Conservation (phyloP, 2,329 filamentous ascomycete species). For the Alternaria sp. region DNA sequence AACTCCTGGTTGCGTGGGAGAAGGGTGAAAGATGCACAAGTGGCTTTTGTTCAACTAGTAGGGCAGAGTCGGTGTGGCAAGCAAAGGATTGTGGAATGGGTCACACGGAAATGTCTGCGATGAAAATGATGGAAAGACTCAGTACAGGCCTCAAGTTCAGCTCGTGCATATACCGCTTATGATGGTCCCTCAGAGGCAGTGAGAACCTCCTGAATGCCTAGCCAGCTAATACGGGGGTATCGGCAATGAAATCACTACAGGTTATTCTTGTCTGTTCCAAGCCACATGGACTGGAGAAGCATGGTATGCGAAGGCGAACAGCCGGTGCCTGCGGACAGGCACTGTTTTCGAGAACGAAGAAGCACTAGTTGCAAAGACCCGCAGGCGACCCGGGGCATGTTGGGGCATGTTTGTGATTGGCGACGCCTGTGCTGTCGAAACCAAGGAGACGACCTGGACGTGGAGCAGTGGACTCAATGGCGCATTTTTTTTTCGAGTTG, state of each 20-base stretch:
- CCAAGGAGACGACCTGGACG: background rate
- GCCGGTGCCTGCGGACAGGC: constrained; percentile 29
- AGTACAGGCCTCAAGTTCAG: constrained; percentile 12
- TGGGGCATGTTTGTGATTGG: constrained; percentile 6
- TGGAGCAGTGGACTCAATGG: background rate
- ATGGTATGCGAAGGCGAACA: constrained; percentile 20
- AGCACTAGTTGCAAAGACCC: constrained; percentile 18
- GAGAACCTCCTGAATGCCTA: constrained; percentile 10
- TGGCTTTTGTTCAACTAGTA: background rate
- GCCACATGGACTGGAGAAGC: constrained; percentile 20
- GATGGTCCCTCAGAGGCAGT: constrained; percentile 9
- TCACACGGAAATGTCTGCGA: constrained; percentile 16
- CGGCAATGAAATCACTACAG: constrained; percentile 24
- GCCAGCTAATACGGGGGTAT: constrained; percentile 7
- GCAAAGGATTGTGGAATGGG: constrained; percentile 3
- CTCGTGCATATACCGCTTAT: constrained; percentile 12
- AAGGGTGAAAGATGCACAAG: background rate
- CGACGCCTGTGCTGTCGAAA: constrained; percentile 1
- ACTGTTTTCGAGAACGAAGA: constrained; percentile 22
- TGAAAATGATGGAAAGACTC: constrained; percentile 8
- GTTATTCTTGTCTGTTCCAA: constrained; percentile 16
- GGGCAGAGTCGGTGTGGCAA: background rate
- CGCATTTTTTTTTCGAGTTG: constrained; percentile 9
- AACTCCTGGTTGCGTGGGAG: background rate
- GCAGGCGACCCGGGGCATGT: constrained; percentile 5